These are phyloP conservation scores for Whalleya microplaca DNA, from an alignment of 2,329 filamentous ascomycete species.

Conservation along the genomic window DNA sequence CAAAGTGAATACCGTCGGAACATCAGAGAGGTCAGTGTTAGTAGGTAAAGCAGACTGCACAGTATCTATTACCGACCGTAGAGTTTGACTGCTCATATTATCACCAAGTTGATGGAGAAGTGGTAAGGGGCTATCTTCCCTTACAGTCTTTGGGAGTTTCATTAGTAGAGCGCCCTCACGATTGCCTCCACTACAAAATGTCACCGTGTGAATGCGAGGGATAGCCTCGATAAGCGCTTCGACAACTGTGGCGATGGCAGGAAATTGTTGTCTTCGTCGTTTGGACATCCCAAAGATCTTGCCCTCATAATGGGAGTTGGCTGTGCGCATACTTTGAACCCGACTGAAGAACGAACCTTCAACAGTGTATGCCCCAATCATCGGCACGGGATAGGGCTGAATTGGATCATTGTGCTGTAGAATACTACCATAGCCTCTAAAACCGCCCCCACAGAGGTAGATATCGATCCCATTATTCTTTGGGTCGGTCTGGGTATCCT, in stretches of 20 bases:
- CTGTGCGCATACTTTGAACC: conserved; percentile 53
- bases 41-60: conserved; percentile 49
- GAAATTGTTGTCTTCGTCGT: conserved; percentile 78
- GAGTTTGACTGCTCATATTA: conserved; percentile 21
- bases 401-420: conserved; percentile 78
- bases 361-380: conserved; percentile 78
- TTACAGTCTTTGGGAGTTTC: conserved; percentile 61
- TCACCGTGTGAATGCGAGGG: conserved; percentile 71
- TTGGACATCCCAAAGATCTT: conserved; percentile 80
- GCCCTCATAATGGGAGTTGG: conserved; percentile 53
- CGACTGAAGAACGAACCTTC: conserved; percentile 62
- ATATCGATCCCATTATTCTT: conserved; percentile 61
- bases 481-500: conserved; percentile 41
- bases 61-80: conserved; percentile 43
- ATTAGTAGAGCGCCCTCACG: conserved; percentile 82
- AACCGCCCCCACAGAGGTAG: conserved; percentile 88
- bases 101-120: conserved; percentile 36
- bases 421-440: conserved; percentile 88
- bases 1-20: conserved; percentile 48
- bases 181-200: conserved; percentile 87
- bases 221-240: conserved; percentile 71
- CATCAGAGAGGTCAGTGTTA: conserved; percentile 38
- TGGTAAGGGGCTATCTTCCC: conserved; percentile 67
- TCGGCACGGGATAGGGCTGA: conserved; percentile 79
- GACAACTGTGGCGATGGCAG: conserved; percentile 81